A percentile compares a stretch with the other conserved stretches of the same genome.
Evolutionary conservation across 345 rosid species (phyloP).

Genomic region (Mangifera indica): DNA sequence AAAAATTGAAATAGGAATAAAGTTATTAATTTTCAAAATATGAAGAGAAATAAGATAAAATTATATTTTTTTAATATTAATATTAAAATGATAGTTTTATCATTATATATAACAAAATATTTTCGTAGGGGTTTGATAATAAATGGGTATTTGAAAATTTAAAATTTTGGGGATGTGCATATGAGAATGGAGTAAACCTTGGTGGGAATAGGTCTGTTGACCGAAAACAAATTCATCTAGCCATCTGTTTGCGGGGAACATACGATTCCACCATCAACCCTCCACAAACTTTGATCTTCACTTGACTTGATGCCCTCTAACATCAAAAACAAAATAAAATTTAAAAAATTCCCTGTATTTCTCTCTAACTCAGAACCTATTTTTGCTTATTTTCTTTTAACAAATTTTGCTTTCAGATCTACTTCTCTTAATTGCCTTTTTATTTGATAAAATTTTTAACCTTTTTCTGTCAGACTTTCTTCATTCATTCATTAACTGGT

Average conservation of each 20-base stretch:
- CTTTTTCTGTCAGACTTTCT: constrained; percentile 1
- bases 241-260: constrained; percentile 34
- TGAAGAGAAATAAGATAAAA: too few species aligned
- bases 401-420: constrained; percentile 7
- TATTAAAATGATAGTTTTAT: too few species aligned
- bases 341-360: neutral
- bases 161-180: too few species aligned
- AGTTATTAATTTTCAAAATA: too few species aligned
- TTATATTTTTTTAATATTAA: too few species aligned
- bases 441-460: neutral
- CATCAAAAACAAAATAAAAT: neutral
- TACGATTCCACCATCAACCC: constrained; percentile 21
- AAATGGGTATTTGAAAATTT: too few species aligned
- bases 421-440: constrained; percentile 5
- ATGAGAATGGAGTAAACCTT: neutral
- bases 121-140: too few species aligned
- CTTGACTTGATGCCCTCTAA: neutral
- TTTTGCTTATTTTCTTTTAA: neutral
- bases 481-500: neutral
- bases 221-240: constrained; percentile 26
- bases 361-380: neutral
- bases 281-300: constrained; percentile 4
- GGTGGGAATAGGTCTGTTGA: too few species aligned
- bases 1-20: too few species aligned
- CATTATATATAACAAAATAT: too few species aligned